Percentiles rank a stretch among this genome's conserved stretches.
phyloP scores from a whole-genome alignment of 345 rosid species.

The Pistacia atlantica region DNA sequence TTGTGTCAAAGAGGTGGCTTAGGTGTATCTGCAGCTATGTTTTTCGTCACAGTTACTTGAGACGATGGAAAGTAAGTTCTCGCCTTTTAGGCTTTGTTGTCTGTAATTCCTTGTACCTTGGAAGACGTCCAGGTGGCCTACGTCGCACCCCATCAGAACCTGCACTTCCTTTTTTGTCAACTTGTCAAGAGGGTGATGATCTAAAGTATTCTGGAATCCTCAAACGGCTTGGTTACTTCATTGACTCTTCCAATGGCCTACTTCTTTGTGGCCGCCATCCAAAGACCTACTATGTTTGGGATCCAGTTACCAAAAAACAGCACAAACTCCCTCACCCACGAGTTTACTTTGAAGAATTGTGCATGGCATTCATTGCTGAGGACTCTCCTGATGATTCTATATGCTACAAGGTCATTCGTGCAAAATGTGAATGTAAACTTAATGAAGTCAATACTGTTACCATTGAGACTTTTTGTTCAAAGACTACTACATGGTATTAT shows the following conservation, averaged over 20 bases:
- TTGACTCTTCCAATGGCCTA: constrained; percentile 60
- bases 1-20: constrained; percentile 68
- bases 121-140: constrained; percentile 35
- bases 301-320: constrained; percentile 37
- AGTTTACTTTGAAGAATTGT: constrained; percentile 52
- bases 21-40: constrained; percentile 43
- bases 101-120: constrained; percentile 53
- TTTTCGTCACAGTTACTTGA: constrained; percentile 47
- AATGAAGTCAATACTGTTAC: constrained; percentile 34
- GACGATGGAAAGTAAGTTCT: constrained; percentile 44
- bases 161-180: constrained; percentile 55
- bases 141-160: constrained; percentile 53
- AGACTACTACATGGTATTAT: constrained; percentile 56
- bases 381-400: constrained; percentile 37
- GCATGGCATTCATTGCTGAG: constrained; percentile 61
- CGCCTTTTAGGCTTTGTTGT: constrained; percentile 60
- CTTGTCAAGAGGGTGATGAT: constrained; percentile 59
- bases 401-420: constrained; percentile 57
- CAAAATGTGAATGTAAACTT: constrained; percentile 46
- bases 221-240: constrained; percentile 58
- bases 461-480: constrained; percentile 55
- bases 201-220: constrained; percentile 46
- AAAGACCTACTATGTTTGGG: constrained; percentile 60
- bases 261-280: constrained; percentile 77
- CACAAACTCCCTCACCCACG: constrained; percentile 55